phyloP scores from a whole-genome alignment of 192 early-diverging fungal genomes.

The Gryganskiella cystojenkinii region DNA sequence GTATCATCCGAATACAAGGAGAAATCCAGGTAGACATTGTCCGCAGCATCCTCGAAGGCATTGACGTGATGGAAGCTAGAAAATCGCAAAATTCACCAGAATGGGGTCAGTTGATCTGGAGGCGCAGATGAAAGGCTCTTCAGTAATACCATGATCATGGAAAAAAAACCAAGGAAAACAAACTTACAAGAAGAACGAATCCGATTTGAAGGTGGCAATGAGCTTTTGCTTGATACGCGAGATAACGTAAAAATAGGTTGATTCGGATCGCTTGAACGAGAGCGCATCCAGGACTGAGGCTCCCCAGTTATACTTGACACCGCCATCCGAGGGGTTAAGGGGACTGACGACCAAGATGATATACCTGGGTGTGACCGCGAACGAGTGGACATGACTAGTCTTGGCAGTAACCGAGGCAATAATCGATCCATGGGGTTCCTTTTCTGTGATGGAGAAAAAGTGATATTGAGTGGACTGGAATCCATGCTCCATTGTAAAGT shows the following conservation, averaged over 20 bases:
- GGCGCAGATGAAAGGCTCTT: background rate
- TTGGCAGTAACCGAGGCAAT: constrained; percentile 72
- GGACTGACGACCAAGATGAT: constrained; percentile 72
- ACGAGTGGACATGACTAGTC: constrained; percentile 79
- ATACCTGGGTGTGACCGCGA: constrained; percentile 78
- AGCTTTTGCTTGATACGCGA: constrained; percentile 73
- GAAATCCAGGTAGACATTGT: constrained; percentile 73
- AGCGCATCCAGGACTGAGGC: constrained; percentile 79
- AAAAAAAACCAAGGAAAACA: background rate
- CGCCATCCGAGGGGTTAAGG: constrained; percentile 66
- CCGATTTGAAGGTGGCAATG: constrained; percentile 74
- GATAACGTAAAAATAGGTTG: constrained; percentile 78
- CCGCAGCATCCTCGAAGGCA: constrained; percentile 72
- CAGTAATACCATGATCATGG: background rate
- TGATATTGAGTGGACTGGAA: constrained; percentile 74
- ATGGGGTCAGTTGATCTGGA: too few species aligned
- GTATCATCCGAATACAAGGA: constrained; percentile 70
- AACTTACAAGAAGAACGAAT: constrained; percentile 69
- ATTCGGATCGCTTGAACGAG: constrained; percentile 65
- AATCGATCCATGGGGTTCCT: constrained; percentile 69
- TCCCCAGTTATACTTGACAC: constrained; percentile 75
- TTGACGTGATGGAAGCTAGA: constrained; percentile 80
- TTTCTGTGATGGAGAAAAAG: constrained; percentile 71
- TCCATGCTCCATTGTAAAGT: constrained; percentile 78
- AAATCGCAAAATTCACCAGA: constrained; percentile 1